A percentile compares a stretch with the other conserved stretches of the same genome.
Conservation (phyloP, 768 basidiomycete genomes). For the Russula abietina region DNA sequence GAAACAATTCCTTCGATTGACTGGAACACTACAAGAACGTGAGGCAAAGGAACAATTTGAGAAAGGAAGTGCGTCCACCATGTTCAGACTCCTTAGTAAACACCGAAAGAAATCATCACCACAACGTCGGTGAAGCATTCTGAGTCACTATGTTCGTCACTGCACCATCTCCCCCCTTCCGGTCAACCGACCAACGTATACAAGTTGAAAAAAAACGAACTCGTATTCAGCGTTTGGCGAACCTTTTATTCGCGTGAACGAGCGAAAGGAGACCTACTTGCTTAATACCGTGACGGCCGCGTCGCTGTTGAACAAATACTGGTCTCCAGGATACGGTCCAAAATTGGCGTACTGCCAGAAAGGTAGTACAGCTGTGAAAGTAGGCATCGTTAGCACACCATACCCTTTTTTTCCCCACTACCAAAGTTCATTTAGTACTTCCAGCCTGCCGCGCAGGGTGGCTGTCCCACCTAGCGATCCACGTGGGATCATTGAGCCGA, state of each 20-base stretch:
- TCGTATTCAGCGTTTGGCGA: not conserved
- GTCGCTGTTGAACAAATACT: constrained; percentile 43
- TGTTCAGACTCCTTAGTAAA: no score
- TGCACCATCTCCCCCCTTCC: no score
- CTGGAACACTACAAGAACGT: not conserved
- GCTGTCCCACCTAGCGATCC: not conserved
- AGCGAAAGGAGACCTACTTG: not conserved
- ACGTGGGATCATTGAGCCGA: constrained; percentile 43
- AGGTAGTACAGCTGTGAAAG: constrained; percentile 22
- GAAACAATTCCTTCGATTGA: not conserved
- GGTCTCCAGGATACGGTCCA: constrained; percentile 39
- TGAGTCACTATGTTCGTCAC: no score
- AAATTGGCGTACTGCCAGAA: constrained; percentile 60
- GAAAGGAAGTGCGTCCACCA: not conserved
- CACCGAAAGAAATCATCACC: no score
- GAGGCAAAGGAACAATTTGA: not conserved
- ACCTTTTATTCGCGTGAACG: not conserved
- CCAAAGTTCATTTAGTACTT: not conserved
- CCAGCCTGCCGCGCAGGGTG: no score
- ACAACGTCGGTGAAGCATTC: no score
- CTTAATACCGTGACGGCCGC: not conserved
- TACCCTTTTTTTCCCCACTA: no score
- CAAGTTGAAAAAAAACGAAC: not conserved
- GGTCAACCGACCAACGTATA: no score
- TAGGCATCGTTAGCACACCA: no score